Conservation (phyloP, 1,284 basidiomycete species). For the Rhodotorula sp. region DNA sequence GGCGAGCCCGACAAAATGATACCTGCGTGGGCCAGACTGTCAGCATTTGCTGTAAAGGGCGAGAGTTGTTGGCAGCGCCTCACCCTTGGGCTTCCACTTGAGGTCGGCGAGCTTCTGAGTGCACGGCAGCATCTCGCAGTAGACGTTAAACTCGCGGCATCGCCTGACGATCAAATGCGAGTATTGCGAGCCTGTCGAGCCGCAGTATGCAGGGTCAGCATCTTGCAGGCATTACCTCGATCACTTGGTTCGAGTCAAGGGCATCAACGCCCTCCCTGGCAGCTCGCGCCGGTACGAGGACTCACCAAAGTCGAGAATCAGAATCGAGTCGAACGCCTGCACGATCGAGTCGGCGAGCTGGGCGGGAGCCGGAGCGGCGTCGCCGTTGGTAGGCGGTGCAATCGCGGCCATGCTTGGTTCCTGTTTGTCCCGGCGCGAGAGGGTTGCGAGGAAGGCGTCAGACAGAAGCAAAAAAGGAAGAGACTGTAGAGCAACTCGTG, state of each 20-base stretch:
- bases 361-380: not conserved
- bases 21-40: slow-evolving; percentile 56
- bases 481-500: not conserved
- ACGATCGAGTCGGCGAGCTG: slow-evolving; percentile 39
- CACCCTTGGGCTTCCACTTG: slow-evolving; percentile 92
- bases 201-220: not conserved
- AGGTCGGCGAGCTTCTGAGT: slow-evolving; percentile 88
- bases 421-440: not conserved
- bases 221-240: not conserved
- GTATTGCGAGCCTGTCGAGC: slow-evolving; percentile 60
- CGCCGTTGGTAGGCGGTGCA: not conserved
- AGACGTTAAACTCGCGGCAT: slow-evolving; percentile 97
- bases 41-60: not conserved
- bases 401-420: slow-evolving; percentile 3
- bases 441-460: not conserved
- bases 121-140: slow-evolving; percentile 97
- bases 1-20: slow-evolving; percentile 98
- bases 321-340: slow-evolving; percentile 58
- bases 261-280: not conserved
- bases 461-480: not conserved
- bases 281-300: not conserved
- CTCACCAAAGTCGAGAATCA: slow-evolving; percentile 91
- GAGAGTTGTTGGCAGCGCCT: slow-evolving; percentile 15
- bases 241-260: not conserved
- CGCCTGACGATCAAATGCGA: slow-evolving; percentile 97